Evolutionary conservation across 139 green algal genomes (phyloP), one percentile per base, ranked within the genome.

Genomic region (Eudorina sp.): DNA sequence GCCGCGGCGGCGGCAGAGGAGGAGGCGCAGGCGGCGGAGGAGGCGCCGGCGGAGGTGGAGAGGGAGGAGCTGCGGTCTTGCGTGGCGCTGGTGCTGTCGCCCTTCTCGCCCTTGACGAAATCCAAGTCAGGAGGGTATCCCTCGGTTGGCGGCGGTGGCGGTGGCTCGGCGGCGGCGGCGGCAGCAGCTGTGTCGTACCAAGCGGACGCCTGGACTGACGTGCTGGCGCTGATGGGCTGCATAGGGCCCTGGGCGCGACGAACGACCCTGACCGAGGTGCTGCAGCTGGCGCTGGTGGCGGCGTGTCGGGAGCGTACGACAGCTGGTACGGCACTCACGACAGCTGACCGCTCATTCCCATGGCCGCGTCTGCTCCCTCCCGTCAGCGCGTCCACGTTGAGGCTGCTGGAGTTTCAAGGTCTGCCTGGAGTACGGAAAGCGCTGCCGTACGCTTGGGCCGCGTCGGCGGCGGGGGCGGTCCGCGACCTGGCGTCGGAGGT

Each of bases 231-330:
- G 2, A 86, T 86, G 62, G 80, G 62, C 43, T 46, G 62, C 62
- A 48, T 86, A 19, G 80, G 29, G n/a, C 80, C 62, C 23, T 64
- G 43, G 80, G 80, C 80, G 4, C 3, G 43, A 1, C 43, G 4
- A 0, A 4, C 5, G 16, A 43, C 43, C 0, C 62, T 86, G 43
- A 4, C n/a, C 29, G 43, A 86, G 80, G 62, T 66, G 62, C 41
- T 86, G 62, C 80, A 64, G 62, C 43, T 86, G 43, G 80, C 43
- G 18, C n/a, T 86, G n/a, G 51, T 13, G 48, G 34, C 51, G 76
- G 51, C 51, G 31, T 74, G 64, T 25, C 9, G 64, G 25, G 23
- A 21, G 23, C 23, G 11, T 6, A 6, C 58, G 58, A 13, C 58
- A 45, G 31, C 27, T 27, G 31, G 43, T 21, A 16, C n/a, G n/a